These are phyloP conservation scores for Populus tremula DNA, from an alignment of 345 rosid genomes.

Conservation along the genomic window DNA sequence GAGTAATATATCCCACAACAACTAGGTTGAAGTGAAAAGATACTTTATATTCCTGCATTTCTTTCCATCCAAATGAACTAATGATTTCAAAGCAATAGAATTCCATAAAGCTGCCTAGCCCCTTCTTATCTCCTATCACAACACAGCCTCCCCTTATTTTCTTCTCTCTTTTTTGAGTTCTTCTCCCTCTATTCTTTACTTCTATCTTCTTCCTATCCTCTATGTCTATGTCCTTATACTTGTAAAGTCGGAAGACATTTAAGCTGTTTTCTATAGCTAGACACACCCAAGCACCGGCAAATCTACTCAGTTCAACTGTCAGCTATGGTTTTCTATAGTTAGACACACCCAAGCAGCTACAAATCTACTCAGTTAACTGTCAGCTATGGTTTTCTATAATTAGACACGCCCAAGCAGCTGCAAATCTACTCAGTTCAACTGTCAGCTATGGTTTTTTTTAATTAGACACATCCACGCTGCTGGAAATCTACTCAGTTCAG, in stretches of 20 bases:
- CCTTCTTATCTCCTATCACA: background rate
- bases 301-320: background rate
- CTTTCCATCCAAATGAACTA: background rate
- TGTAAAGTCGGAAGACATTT: background rate
- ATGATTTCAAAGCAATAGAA: background rate
- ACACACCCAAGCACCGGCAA: background rate
- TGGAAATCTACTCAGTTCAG: background rate
- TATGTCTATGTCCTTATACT: background rate
- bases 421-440: background rate
- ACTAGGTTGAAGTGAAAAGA: background rate
- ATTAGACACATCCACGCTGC: background rate
- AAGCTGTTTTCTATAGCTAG: background rate
- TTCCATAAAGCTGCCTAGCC: background rate
- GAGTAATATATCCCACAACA: background rate
- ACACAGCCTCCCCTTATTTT: background rate
- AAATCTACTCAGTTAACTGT: background rate
- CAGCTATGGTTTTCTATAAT: background rate
- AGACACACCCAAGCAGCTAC: background rate
- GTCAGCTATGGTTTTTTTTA: background rate
- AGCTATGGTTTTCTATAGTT: background rate
- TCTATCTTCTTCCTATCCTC: background rate
- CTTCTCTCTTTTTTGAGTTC: background rate
- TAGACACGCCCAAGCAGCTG: background rate
- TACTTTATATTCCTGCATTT: background rate
- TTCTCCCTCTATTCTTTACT: background rate